These are phyloP conservation scores for Flaveria ramosissima DNA, from an alignment of 129 eudicot species.

Conservation along the genomic window DNA sequence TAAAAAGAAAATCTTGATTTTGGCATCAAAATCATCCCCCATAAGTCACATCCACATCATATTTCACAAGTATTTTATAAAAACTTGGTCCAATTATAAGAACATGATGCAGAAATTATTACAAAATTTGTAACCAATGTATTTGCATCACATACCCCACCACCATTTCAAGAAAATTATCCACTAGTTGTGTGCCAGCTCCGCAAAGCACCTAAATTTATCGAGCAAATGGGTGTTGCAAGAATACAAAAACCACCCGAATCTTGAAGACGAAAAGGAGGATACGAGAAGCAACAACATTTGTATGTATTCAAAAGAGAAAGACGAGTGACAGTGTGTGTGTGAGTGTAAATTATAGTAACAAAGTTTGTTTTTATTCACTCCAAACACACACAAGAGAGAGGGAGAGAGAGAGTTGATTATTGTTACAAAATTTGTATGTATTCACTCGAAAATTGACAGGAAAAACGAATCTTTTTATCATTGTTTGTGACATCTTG, in stretches of 20 bases:
- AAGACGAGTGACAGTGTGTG: slow-evolving; percentile 1
- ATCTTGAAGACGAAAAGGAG: slow-evolving; percentile 28
- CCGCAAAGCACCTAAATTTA: slow-evolving; percentile 35
- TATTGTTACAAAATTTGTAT: slow-evolving; percentile 27
- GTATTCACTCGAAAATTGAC: slow-evolving; percentile 14
- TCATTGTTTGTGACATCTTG: slow-evolving; percentile 28
- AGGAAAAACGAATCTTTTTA: slow-evolving; percentile 35
- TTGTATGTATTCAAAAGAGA: slow-evolving; percentile 35
- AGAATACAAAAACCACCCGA: slow-evolving; percentile 21
- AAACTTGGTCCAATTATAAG: slow-evolving; percentile 22
- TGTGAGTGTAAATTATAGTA: slow-evolving; percentile 19
- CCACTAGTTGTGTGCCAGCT: slow-evolving; percentile 36
- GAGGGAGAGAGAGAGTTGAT: slow-evolving; percentile 11
- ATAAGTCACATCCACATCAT: slow-evolving; percentile 11
- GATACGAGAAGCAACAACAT: slow-evolving; percentile 31
- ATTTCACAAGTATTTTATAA: not conserved
- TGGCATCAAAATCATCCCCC: slow-evolving; percentile 13
- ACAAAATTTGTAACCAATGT: slow-evolving; percentile 12
- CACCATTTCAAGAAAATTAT: slow-evolving; percentile 23
- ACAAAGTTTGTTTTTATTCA: slow-evolving; percentile 35
- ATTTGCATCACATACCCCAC: slow-evolving; percentile 28
- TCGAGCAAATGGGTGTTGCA: slow-evolving; percentile 8
- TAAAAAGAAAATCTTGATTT: not conserved
- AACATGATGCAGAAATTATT: slow-evolving; percentile 39
- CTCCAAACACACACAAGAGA: not conserved